phyloP scores from a whole-genome alignment of 1,284 basidiomycete species.

The Wallemia mellicola region DNA sequence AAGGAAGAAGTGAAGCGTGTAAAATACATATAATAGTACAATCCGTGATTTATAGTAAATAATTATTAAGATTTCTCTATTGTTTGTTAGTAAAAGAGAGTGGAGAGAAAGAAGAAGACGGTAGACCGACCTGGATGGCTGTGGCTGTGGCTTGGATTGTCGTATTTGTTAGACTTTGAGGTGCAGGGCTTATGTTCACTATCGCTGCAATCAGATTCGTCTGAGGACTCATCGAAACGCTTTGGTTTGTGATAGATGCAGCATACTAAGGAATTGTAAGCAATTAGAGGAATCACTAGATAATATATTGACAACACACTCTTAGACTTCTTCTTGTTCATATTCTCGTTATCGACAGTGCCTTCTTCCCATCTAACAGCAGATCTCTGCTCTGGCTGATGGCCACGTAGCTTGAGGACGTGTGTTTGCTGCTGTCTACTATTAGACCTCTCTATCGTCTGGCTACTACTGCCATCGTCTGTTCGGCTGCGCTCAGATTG shows the following conservation, averaged over 20 bases:
- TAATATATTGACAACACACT: neutral
- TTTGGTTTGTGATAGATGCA: conserved; percentile 1
- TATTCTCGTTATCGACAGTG: neutral
- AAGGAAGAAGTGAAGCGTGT: neutral
- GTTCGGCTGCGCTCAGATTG: neutral
- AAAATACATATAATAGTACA: neutral
- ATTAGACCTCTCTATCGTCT: neutral
- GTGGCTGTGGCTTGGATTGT: neutral
- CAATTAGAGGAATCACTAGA: neutral
- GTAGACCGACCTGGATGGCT: too few species aligned
- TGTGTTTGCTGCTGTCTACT: neutral
- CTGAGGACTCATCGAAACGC: neutral
- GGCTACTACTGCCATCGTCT: neutral
- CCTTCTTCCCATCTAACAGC: neutral
- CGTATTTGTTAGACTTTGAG: neutral
- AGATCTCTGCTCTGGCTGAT: neutral
- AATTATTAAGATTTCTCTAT: too few species aligned
- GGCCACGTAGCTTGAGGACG: neutral
- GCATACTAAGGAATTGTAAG: neutral
- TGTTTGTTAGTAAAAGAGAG: too few species aligned
- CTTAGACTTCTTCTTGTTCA: neutral
- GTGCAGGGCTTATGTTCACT: neutral
- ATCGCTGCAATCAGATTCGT: neutral
- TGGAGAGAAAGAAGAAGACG: too few species aligned
- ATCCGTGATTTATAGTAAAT: too few species aligned